Evolutionary conservation across 2,329 filamentous ascomycete species (phyloP), one percentile per base, ranked within the genome.

Genomic region (Neurospora crassa): DNA sequence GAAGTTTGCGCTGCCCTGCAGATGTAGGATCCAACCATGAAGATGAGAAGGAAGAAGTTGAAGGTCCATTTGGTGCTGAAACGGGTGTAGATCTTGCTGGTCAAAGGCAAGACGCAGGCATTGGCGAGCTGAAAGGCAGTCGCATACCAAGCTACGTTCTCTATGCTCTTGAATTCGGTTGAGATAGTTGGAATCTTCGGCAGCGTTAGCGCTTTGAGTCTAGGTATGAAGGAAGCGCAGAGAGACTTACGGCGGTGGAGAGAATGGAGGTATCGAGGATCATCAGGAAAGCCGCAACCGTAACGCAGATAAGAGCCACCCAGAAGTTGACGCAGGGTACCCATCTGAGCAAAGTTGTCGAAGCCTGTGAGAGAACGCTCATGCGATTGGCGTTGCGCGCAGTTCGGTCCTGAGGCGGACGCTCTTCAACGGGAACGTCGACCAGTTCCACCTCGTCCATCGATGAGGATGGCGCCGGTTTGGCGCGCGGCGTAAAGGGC

Each of bases 11-110:
- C 83, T 69, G 82, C 73, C 70, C 79, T 87, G 73, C 87, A 89
- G n/a, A 90, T 77, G 3, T 86, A 74, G 0, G 84, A 87, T 1
- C 88, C 88, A 0, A 88, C 29, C 75, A 89, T 86, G 73, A 90
- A 89, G 53, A 88, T 70, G 43, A 78, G 74, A 40, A 89, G 80
- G 63, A 85, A 83, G 69, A 71, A 68, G 7, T 83, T 74, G 68
- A 81, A 84, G 0, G 80, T 77, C 78, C 79, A 81, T 67, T 75
- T 74, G 68, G 69, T 69, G 67, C 47, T 73, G 71, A 76, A 74
- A 16, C 72, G 73, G 69, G 70, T 69, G 69, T 77, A 77, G 12
- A 77, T 70, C 67, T 74, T 76, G 40, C 75, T 75, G 18, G 71
- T 70, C 12, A 78, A 71, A 2, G 74, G 76, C 34, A 76, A 74